Percentiles rank a stretch among this genome's conserved stretches.
These are phyloP conservation scores for Rhododendron williamsianum DNA, from an alignment of 148 eudicot species.

Conservation along the genomic window DNA sequence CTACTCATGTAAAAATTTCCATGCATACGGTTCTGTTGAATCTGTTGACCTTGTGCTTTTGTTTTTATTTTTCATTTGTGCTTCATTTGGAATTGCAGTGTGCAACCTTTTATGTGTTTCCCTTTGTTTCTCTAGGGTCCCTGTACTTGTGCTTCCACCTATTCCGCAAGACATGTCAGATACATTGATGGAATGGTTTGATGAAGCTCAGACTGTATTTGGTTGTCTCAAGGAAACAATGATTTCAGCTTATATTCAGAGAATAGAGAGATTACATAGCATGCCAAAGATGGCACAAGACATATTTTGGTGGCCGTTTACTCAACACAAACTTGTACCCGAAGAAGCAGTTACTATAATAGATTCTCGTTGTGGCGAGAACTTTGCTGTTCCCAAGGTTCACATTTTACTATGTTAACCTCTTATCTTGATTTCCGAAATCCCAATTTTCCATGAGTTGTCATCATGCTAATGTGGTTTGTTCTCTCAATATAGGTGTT, in stretches of 20 bases:
- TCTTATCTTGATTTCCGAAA: not conserved
- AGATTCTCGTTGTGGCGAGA: constrained; percentile 95
- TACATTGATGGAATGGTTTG: constrained; percentile 77
- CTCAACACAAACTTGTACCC: constrained; percentile 88
- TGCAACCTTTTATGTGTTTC: not conserved
- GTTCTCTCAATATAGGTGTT: constrained; percentile 26
- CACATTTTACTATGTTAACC: not conserved
- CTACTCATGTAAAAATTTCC: not conserved
- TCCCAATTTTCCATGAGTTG: not conserved
- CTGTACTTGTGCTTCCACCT: constrained; percentile 82
- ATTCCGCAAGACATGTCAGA: constrained; percentile 78
- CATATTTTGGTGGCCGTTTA: constrained; percentile 96
- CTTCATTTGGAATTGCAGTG: constrained; percentile 9
- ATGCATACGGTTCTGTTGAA: not conserved
- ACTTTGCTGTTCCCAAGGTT: constrained; percentile 86
- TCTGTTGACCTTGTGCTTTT: not conserved
- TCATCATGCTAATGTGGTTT: not conserved
- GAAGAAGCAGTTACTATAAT: constrained; percentile 73
- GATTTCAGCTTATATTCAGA: constrained; percentile 48
- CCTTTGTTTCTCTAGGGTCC: constrained; percentile 45
- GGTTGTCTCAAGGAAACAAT: constrained; percentile 60
- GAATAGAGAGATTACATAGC: constrained; percentile 57
- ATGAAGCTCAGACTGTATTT: constrained; percentile 49
- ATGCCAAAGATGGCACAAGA: constrained; percentile 76
- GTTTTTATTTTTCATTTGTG: not conserved